These are phyloP conservation scores for Euphrasia arctica DNA, from an alignment of 305 asterid species.

Conservation along the genomic window DNA sequence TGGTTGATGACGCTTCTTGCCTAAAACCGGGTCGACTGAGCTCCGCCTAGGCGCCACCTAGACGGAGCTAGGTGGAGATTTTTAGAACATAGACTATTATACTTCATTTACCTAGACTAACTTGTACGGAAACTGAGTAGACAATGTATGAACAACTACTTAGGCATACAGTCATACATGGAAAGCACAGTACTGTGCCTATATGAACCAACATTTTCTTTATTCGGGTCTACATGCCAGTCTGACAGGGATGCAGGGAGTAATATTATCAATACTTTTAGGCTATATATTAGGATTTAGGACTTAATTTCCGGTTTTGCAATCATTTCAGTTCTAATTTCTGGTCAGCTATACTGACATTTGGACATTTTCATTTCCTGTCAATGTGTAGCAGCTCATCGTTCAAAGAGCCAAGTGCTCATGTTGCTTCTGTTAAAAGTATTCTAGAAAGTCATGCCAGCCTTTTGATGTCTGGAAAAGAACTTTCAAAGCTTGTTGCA, in stretches of 20 bases:
- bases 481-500: conserved; percentile 96
- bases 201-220: too few relatives aligned
- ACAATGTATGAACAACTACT: too few relatives aligned
- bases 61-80: too few relatives aligned
- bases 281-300: conserved; percentile 2
- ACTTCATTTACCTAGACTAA: not conserved
- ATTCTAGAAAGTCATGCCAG: conserved; percentile 97
- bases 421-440: conserved; percentile 90
- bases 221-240: too few relatives aligned
- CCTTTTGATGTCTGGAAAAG: conserved; percentile 96
- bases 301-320: conserved; percentile 17
- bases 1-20: too few relatives aligned
- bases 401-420: conserved; percentile 91
- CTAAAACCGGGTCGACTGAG: too few relatives aligned
- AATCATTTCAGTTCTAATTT: conserved; percentile 20
- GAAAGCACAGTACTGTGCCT: too few relatives aligned
- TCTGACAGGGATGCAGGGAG: too few relatives aligned
- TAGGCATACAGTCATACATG: too few relatives aligned
- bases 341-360: conserved; percentile 20
- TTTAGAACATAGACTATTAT: too few relatives aligned
- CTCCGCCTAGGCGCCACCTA: too few relatives aligned
- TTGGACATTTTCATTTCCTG: conserved; percentile 22
- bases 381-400: conserved; percentile 51
- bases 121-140: too few relatives aligned
- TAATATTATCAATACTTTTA: not conserved